These are phyloP conservation scores for Metschnikowia lunata DNA, from an alignment of 805 yeast species.

Conservation along the genomic window DNA sequence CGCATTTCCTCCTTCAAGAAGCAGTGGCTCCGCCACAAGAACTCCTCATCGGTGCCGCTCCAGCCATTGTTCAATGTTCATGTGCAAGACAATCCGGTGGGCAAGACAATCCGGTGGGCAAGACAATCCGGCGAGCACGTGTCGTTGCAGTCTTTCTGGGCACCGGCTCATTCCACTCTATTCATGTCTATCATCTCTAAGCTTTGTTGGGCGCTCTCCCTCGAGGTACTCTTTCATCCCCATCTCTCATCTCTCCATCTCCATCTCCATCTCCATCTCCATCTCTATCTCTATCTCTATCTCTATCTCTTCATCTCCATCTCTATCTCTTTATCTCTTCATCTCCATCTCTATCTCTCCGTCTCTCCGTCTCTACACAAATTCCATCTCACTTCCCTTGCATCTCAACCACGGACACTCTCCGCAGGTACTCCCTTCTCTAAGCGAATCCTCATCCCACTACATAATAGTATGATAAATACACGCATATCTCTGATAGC, in stretches of 20 bases:
- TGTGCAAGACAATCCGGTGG: too few species aligned
- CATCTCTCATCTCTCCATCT: neutral
- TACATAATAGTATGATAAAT: constrained; percentile 7
- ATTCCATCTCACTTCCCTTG: constrained; percentile 7
- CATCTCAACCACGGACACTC: constrained; percentile 4
- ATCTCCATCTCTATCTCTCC: constrained; percentile 3
- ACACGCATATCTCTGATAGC: constrained; percentile 6
- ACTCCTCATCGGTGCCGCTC: too few species aligned
- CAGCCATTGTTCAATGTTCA: too few species aligned
- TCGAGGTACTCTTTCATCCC: neutral
- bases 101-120: too few species aligned
- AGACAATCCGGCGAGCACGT: too few species aligned
- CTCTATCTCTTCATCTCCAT: neutral
- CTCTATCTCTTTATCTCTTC: neutral
- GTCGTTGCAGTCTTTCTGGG: too few species aligned
- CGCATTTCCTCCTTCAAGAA: too few species aligned
- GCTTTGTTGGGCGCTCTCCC: too few species aligned
- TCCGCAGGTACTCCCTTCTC: constrained; percentile 8
- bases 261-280: constrained; percentile 5
- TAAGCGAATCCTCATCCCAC: constrained; percentile 6
- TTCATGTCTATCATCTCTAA: too few species aligned
- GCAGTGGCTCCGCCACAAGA: too few species aligned
- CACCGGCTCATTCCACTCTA: too few species aligned
- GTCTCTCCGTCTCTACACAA: neutral
- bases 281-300: neutral